A percentile compares a stretch with the other conserved stretches of the same genome.
phyloP scores from a whole-genome alignment of 1,139 yeast species.

The Scheffersomyces stambukii region DNA sequence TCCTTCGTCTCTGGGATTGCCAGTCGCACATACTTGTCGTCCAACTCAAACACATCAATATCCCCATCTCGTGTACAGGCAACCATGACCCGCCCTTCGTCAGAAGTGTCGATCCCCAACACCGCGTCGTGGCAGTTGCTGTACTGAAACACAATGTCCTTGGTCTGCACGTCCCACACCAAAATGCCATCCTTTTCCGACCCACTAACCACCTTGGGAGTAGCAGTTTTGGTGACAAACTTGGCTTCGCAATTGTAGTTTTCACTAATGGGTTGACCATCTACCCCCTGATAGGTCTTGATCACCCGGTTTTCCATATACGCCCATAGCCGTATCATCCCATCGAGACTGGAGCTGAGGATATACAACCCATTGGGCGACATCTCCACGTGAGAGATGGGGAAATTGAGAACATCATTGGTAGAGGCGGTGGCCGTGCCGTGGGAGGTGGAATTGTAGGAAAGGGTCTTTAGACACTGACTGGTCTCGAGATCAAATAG shows the following conservation, averaged over 20 bases:
- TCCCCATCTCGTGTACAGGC: slow-evolving; percentile 30
- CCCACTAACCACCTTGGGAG: slow-evolving; percentile 58
- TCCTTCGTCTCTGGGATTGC: too few species aligned
- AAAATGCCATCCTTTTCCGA: slow-evolving; percentile 57
- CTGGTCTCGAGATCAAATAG: slow-evolving; percentile 86
- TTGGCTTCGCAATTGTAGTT: slow-evolving; percentile 47
- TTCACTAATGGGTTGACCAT: slow-evolving; percentile 32
- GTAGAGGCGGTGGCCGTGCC: slow-evolving; percentile 60
- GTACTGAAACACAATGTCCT: slow-evolving; percentile 38
- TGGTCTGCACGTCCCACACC: slow-evolving; percentile 75
- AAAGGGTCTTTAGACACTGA: slow-evolving; percentile 85
- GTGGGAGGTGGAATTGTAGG: slow-evolving; percentile 59
- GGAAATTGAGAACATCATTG: slow-evolving; percentile 47
- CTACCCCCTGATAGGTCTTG: slow-evolving; percentile 57
- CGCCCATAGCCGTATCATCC: slow-evolving; percentile 76
- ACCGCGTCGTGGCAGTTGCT: slow-evolving; percentile 35
- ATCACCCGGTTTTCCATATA: slow-evolving; percentile 73
- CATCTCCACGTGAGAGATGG: slow-evolving; percentile 68
- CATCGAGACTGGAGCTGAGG: slow-evolving; percentile 78
- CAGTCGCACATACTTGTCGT: slow-evolving; percentile 11
- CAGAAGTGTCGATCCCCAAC: slow-evolving; percentile 42
- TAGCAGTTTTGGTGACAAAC: slow-evolving; percentile 32
- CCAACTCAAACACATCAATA: slow-evolving; percentile 21
- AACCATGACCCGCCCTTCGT: slow-evolving; percentile 35
- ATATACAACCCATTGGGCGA: slow-evolving; percentile 83